Base-by-base conservation (phyloP, 805 yeast genomes). In the Saccharomycopsis sp. region DNA sequence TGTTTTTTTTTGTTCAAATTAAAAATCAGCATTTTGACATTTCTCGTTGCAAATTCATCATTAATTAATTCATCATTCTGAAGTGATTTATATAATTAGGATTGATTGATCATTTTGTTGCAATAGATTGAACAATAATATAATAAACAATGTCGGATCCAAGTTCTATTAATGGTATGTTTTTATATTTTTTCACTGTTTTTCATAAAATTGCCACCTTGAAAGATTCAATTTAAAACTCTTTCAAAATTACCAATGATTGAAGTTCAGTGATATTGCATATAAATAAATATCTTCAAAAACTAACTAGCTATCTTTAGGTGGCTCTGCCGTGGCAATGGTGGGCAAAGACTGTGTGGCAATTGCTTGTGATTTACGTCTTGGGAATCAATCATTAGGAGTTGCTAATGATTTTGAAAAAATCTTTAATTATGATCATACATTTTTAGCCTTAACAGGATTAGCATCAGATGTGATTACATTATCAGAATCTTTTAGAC, bases 311-410 rank as follows among this genome's bases (percentile, higher is more conserved):
- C 26, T n/a, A n/a, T n/a, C n/a, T n/a, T n/a, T 41, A 59, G 86
- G 96, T 64, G 98, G 99, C 63, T 73, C 95, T 49, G 95, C 95
- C 39, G 94, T 94, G 26, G 98, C 98, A 49, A 92, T 92, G 99
- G 80, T 80, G 20, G 99, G 99, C 54, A 88, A 94, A 58, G 96
- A 87, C 52, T 92, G 99, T 69, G 88, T 92, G 41, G 98, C 97
- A 23, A 87, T 92, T 54, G 99, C 96, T 3, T 80, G 92, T 53
- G 99, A 92, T 63, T 68, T 92, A 56, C 79, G 97, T 55, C 68
- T 92, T 47, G 99, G 99, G 18, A 76, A 78, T 59, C 98, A 92
- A 61, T 84, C 95, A 5, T 67, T 92, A 19, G 96, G 97, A 41
- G 76, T 92, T 35, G 69, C 96, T 36, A 87, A 87, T 60, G 80